phyloP scores from a whole-genome alignment of 208 protist species.

The Balamuthia mandrillaris region DNA sequence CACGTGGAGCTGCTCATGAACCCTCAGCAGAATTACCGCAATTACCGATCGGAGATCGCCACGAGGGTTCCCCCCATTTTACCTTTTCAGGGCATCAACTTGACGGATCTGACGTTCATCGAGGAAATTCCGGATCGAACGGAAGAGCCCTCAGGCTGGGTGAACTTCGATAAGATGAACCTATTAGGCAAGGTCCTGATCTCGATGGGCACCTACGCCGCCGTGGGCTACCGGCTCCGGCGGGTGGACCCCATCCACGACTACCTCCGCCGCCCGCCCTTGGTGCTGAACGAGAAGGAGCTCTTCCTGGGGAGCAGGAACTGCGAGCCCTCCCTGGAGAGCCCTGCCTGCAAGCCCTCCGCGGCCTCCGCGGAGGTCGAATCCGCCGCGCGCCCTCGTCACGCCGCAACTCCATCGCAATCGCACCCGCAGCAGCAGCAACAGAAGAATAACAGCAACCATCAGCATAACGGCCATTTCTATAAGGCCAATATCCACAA shows the following conservation, averaged over 20 bases:
- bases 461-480: no score
- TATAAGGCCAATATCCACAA: no score
- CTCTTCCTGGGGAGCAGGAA: not conserved
- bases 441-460: no score
- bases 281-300: conserved; percentile 27
- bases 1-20: not conserved
- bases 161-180: conserved; percentile 32
- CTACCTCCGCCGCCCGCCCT: not conserved
- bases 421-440: no score
- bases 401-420: no score
- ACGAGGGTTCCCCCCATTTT: not conserved
- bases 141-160: not conserved
- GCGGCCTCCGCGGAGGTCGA: no score
- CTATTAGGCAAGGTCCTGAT: conserved; percentile 8
- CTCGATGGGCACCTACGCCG: not conserved
- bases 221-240: not conserved
- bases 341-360: not conserved
- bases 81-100: not conserved
- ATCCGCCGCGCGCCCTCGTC: no score
- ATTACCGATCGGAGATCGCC: not conserved
- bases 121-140: conserved; percentile 1
- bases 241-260: not conserved
- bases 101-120: conserved; percentile 41
- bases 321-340: conserved; percentile 16
- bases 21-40: conserved; percentile 8